Evolutionary conservation across 495 filamentous ascomycete species (phyloP), one percentile per base, ranked within the genome.

Genomic region (Tuber calosporum): DNA sequence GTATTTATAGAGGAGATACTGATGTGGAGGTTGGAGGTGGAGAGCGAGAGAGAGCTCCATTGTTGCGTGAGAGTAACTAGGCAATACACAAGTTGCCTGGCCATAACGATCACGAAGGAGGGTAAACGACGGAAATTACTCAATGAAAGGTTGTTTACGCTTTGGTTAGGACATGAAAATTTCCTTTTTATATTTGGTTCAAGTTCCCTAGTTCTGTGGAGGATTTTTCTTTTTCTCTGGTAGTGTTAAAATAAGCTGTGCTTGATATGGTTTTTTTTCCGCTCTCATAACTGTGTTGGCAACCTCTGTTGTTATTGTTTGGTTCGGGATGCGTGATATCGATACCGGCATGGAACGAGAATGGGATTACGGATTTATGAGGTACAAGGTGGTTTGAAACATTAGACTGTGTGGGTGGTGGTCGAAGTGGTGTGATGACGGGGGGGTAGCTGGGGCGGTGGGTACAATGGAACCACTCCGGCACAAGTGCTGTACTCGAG

Each of bases 1-100:
- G 86, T 72, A 87, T 89, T 74, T 85, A 87, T 41, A 88, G 89
- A 38, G 87, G 84, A 40, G 84, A 86, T 68, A 79, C 83, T 34
- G 78, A 84, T 11, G 84, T 85, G 81, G 74, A 72, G 58, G 75
- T 79, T n/a, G 78, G 79, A 67, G 82, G 82, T 66, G 80, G 79
- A 67, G 82, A 83, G 68, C 73, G 81, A 5, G 85, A 86, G 76
- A 79, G 85, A 42, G 83, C 84, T 11, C 85, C 85, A 37, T 71
- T 86, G 76, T 74, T 86, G 71, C 77, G 73, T 4, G 82, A 84
- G 69, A 75, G 81, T 26, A 58, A 58, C 48, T 58, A 58, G 48
- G 48, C 48, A 58, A 58, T 30, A n/a, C 1, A 0, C 48, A n/a
- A 58, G 26, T 15, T 58, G 4, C 26, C 48, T 58, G 11, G 13